These are phyloP conservation scores for Clonostachys sp. DNA, from an alignment of 2,329 filamentous ascomycete species.

Conservation along the genomic window DNA sequence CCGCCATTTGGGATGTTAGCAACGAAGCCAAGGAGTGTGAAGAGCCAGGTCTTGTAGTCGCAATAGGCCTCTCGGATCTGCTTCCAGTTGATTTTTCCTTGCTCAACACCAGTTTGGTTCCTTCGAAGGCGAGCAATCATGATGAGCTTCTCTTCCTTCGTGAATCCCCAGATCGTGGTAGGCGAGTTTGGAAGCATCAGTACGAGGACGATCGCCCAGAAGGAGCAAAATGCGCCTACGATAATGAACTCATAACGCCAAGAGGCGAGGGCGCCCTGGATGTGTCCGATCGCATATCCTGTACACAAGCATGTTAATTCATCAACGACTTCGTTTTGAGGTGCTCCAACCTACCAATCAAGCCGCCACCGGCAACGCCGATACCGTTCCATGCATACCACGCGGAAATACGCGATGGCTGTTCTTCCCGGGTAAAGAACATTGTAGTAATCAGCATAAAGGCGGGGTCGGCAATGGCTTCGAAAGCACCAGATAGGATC, in stretches of 20 bases:
- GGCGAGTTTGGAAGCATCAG: slow-evolving; percentile 54
- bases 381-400: slow-evolving; percentile 58
- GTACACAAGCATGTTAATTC: neutral
- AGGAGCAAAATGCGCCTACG: slow-evolving; percentile 51
- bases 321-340: neutral
- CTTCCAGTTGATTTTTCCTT: slow-evolving; percentile 46
- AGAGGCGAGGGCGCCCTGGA: slow-evolving; percentile 47
- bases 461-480: slow-evolving; percentile 41
- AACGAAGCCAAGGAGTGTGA: slow-evolving; percentile 48
- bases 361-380: slow-evolving; percentile 52
- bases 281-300: slow-evolving; percentile 56
- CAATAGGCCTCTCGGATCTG: slow-evolving; percentile 51
- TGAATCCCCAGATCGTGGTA: slow-evolving; percentile 46
- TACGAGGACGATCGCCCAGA: slow-evolving; percentile 55
- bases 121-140: slow-evolving; percentile 48
- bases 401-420: slow-evolving; percentile 53
- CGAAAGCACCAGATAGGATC: slow-evolving; percentile 59
- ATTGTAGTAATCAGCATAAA: slow-evolving; percentile 63
- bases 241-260: slow-evolving; percentile 69
- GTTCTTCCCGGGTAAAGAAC: slow-evolving; percentile 60
- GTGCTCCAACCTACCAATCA: slow-evolving; percentile 16
- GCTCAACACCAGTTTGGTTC: slow-evolving; percentile 57
- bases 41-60: slow-evolving; percentile 56
- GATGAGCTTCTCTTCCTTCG: slow-evolving; percentile 43
- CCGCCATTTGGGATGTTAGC: slow-evolving; percentile 53